phyloP scores from a whole-genome alignment of 352 stramenopile genomes.

The Plasmopara muralis region DNA sequence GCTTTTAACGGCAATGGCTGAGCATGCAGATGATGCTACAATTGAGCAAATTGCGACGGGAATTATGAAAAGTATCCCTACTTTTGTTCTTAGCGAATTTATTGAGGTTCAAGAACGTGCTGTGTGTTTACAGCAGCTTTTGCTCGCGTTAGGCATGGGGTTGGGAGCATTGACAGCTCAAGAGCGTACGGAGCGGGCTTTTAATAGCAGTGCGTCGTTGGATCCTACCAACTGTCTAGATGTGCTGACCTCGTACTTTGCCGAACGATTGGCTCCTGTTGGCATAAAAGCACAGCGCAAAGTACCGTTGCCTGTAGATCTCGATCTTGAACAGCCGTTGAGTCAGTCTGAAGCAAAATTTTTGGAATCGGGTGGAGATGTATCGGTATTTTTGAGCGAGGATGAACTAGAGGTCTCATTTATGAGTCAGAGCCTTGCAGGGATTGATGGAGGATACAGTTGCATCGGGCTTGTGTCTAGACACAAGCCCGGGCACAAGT shows the following conservation, averaged over 20 bases:
- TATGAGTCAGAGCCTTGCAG: conserved; percentile 41
- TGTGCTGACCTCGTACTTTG: conserved; percentile 71
- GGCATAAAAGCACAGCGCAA: conserved; percentile 88
- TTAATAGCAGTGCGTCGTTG: conserved; percentile 46
- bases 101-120: conserved; percentile 95
- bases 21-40: conserved; percentile 64
- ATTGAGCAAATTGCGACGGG: conserved; percentile 82
- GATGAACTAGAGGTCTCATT: conserved; percentile 82
- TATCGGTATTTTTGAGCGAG: conserved; percentile 52
- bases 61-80: conserved; percentile 74
- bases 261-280: conserved; percentile 81
- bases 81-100: conserved; percentile 88
- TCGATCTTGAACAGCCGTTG: conserved; percentile 60
- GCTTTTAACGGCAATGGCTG: conserved; percentile 70
- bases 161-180: conserved; percentile 47
- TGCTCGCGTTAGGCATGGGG: conserved; percentile 57
- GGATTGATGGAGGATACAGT: conserved; percentile 26
- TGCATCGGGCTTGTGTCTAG: conserved; percentile 36
- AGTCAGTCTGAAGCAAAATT: conserved; percentile 59
- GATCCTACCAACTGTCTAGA: conserved; percentile 40
- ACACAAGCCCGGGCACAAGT: conserved; percentile 40
- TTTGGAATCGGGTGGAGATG: conserved; percentile 63
- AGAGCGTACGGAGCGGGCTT: conserved; percentile 57
- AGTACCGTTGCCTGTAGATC: conserved; percentile 82
- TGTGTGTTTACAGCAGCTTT: conserved; percentile 74